These are phyloP conservation scores for Gastrodia elata DNA, from an alignment of 106 monocot genomes.

Conservation along the genomic window DNA sequence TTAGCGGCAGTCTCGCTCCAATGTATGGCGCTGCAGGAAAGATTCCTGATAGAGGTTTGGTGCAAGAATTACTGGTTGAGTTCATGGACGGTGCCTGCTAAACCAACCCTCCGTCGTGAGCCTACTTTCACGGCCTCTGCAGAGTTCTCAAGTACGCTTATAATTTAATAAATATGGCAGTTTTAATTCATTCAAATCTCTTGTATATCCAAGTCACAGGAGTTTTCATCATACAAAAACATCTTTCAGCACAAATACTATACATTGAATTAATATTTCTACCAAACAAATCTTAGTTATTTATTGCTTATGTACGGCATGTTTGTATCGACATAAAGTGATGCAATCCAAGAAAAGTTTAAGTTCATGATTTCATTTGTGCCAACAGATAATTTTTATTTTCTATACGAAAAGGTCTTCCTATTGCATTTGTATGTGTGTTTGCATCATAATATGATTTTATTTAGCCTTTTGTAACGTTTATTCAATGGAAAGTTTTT, in stretches of 20 bases:
- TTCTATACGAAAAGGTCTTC: no score
- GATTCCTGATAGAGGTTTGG: conserved; percentile 88
- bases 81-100: conserved; percentile 86
- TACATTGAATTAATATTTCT: background rate
- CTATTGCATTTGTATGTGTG: no score
- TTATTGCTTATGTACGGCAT: no score
- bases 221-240: background rate
- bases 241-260: background rate
- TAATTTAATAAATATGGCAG: background rate
- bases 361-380: no score
- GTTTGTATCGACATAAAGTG: no score
- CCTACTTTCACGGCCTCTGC: background rate
- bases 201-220: background rate
- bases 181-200: background rate
- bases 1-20: conserved; percentile 77
- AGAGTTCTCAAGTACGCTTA: background rate
- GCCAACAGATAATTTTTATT: no score
- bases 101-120: background rate
- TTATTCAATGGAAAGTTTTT: no score
- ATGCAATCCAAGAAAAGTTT: no score
- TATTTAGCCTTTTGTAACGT: no score
- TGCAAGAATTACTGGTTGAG: conserved; percentile 66
- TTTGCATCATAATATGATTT: no score
- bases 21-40: conserved; percentile 94
- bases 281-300: background rate